Evolutionary conservation across 306 rosid species (phyloP), one percentile per base, ranked within the genome.

Genomic region (Adenanthera pavonina): DNA sequence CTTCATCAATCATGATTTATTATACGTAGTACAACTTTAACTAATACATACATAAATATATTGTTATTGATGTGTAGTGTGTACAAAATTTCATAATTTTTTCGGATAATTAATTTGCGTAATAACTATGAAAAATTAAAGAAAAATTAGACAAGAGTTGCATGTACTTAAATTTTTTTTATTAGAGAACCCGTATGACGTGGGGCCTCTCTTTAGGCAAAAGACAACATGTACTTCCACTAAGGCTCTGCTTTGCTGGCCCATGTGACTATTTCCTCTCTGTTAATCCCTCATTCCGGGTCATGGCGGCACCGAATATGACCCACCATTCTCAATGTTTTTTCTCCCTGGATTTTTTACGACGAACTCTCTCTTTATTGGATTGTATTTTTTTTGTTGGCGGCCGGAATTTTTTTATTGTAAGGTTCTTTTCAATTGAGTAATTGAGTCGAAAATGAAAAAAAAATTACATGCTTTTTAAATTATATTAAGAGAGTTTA

Each of bases 241-340:
- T 44, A 14, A 5, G 48, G 46, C 40, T 78, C 48, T 83, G 86
- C 83, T 78, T 72, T 78, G 80, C 80, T 73, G 86, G 72, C 80
- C 83, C 86, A 78, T 72, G 80, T 83, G 83, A 75, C 72, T 67
- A 19, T 7, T 54, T 72, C 44, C 44, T 64, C 13, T 2, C 44
- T 34, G 61, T 30, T 25, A 25, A 48, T 70, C 49, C 59, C 56
- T 76, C 38, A 82, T 36, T 44, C 34, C 74, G 13, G 43, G 46
- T 77, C 67, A 47, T 69, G 81, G 78, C 57, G 47, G 82, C 83
- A 74, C 66, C 20, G 30, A 71, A 35, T 33, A 72, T 77, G 79
- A 41, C 82, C 82, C 79, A 64, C 86, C 48, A 2, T 64, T 15
- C 82, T 64, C 79, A 53, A 83, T 77, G 74, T 62, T 34, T 79